Evolutionary conservation across 2,329 filamentous ascomycete genomes (phyloP), one percentile per base, ranked within the genome.

Genomic region (Fusarium neocosmosporiellum): DNA sequence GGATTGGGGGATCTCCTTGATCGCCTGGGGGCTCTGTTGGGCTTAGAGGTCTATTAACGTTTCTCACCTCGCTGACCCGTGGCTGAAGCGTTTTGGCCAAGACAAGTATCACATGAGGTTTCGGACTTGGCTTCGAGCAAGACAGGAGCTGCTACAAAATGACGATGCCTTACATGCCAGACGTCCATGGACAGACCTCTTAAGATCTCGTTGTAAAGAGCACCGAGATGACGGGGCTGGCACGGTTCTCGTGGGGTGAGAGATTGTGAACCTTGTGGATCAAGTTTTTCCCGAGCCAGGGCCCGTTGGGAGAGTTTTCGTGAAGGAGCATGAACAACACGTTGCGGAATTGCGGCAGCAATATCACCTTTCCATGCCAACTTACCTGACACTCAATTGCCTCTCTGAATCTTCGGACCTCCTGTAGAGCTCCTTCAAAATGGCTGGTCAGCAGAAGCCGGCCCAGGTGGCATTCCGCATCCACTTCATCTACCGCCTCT

Each of bases 401-500:
- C 34, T 37, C 22, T 18, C 27, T 29, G 16, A 18, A 36, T 11
- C 20, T 22, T n/a, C 18, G 7, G 13, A 24, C 27, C 57, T n/a
- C 43, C 36, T 37, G 27, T 37, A 34, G 31, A 36, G 24, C 31
- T 20, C 10, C 43, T n/a, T 24, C 59, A 67, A 13, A 55, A 80
- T 81, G 79, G 70, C 77, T 33, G 39, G 75, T 8, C 69, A 69
- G 14, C 70, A 71, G 18, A 72, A 53, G 29, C 59, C 72, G 29
- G 48, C 74, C 29, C 76, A 76, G 22, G 67, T 77, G 63, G 84
- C 84, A 53, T 83, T 87, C 69, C 79, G 79, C 63, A 86, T 93
- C 39, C 92, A 92, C 24, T 74, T 87, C 37, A 73, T 85, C 70
- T 95, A 95, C 84, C 88, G 88, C 66, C 75, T 91, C 78, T 94